These are phyloP conservation scores for Mycena chlorophos DNA, from an alignment of 768 basidiomycete species.

Conservation along the genomic window DNA sequence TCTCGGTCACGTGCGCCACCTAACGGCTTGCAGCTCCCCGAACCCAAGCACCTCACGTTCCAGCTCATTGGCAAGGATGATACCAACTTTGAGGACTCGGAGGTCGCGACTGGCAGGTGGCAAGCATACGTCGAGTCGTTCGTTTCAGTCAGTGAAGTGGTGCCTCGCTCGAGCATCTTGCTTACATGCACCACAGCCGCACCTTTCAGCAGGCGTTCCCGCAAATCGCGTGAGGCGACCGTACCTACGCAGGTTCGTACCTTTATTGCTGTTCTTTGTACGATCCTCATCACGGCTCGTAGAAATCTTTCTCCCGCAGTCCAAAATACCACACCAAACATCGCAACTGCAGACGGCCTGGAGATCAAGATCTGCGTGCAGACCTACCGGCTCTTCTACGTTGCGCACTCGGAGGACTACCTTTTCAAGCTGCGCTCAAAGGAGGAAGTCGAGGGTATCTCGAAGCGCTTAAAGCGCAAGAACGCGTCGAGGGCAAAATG, in stretches of 20 bases:
- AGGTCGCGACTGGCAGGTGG: conserved; percentile 76
- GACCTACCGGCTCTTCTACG: conserved; percentile 81
- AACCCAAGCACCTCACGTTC: conserved; percentile 65
- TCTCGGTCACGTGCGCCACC: not conserved
- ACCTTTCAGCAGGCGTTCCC: conserved; percentile 56
- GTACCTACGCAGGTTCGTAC: conserved; percentile 64
- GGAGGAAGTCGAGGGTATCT: conserved; percentile 40
- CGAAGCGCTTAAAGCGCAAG: conserved; percentile 32
- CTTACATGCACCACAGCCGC: conserved; percentile 41
- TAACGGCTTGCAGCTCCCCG: conserved; percentile 49
- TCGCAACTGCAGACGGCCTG: conserved; percentile 57
- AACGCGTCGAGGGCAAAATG: conserved; percentile 38
- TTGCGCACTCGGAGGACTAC: conserved; percentile 65
- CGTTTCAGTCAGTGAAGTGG: conserved; percentile 51
- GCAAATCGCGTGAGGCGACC: conserved; percentile 50
- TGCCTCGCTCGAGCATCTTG: not conserved
- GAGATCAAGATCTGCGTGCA: conserved; percentile 85
- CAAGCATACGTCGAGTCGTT: conserved; percentile 77
- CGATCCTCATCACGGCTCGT: conserved; percentile 1
- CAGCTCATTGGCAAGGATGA: conserved; percentile 83
- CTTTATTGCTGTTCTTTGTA: not conserved
- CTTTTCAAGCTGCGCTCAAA: conserved; percentile 48
- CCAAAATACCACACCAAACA: conserved; percentile 41
- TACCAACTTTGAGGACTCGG: conserved; percentile 71
- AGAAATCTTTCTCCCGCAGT: conserved; percentile 43